These are phyloP conservation scores for Arthrocladium fulminans DNA, from an alignment of 2,329 filamentous ascomycete species.

Conservation along the genomic window DNA sequence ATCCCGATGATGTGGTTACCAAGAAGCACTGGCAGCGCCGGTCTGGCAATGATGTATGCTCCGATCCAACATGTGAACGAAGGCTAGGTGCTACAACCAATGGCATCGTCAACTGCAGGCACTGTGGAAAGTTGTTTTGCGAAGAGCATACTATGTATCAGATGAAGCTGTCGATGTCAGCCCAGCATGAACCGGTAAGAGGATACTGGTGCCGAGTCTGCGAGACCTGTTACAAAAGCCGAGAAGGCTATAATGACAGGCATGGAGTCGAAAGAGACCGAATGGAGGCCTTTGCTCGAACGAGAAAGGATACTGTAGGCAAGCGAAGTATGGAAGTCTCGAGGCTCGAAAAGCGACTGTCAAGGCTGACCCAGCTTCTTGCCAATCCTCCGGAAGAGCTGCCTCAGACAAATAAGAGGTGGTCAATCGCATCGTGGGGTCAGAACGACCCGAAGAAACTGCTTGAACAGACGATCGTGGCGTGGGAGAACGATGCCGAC, in stretches of 20 bases:
- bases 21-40: constrained; percentile 80
- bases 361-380: constrained; percentile 76
- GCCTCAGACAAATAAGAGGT: constrained; percentile 38
- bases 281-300: constrained; percentile 58
- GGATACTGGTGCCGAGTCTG: constrained; percentile 93
- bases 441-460: constrained; percentile 68
- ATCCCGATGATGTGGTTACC: constrained; percentile 85
- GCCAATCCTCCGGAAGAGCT: constrained; percentile 62
- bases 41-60: constrained; percentile 66
- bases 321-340: constrained; percentile 80
- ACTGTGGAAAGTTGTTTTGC: constrained; percentile 88
- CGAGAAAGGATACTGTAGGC: constrained; percentile 71
- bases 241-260: constrained; percentile 90
- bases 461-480: constrained; percentile 84
- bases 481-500: constrained; percentile 83
- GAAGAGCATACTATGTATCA: constrained; percentile 99
- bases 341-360: constrained; percentile 81
- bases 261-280: constrained; percentile 63
- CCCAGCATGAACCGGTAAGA: constrained; percentile 77
- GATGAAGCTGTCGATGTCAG: constrained; percentile 89
- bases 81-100: constrained; percentile 62
- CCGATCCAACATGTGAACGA: constrained; percentile 78
- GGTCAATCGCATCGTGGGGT: constrained; percentile 47
- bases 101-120: constrained; percentile 83
- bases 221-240: constrained; percentile 97